Evolutionary conservation across 169 alveolate species (phyloP).

Genomic region (Cyclospora cayetanensis): DNA sequence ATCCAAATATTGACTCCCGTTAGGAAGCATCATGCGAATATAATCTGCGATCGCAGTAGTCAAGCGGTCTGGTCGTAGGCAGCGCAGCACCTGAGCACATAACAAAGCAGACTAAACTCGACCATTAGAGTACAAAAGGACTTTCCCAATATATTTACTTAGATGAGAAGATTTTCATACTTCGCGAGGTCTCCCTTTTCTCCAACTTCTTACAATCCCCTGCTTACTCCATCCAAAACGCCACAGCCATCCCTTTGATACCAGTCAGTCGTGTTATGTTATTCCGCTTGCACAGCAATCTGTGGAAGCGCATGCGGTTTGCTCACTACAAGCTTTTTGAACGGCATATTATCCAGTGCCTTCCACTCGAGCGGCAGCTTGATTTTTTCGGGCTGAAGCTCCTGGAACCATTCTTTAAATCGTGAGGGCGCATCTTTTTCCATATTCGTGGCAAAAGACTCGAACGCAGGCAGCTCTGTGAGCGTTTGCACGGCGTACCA

Average conservation of each 20-base stretch:
- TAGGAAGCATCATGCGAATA: constrained; percentile 92
- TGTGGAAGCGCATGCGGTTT: too few species aligned
- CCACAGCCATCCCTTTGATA: too few species aligned
- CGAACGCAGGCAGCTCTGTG: constrained; percentile 93
- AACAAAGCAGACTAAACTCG: too few species aligned
- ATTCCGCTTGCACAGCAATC: too few species aligned
- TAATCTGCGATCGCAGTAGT: constrained; percentile 92
- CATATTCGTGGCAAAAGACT: constrained; percentile 89
- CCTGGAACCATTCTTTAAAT: constrained; percentile 97
- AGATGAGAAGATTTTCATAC: too few species aligned
- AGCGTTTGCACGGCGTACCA: constrained; percentile 93
- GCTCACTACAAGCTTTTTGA: constrained; percentile 90
- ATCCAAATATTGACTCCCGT: constrained; percentile 92
- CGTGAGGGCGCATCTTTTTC: constrained; percentile 96
- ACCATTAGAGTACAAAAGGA: too few species aligned
- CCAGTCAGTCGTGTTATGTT: too few species aligned
- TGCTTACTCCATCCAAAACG: too few species aligned
- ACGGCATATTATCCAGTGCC: constrained; percentile 91
- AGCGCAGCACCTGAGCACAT: constrained; percentile 85
- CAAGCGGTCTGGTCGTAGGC: constrained; percentile 95
- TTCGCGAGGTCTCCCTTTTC: too few species aligned
- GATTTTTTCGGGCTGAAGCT: constrained; percentile 94
- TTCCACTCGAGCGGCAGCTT: constrained; percentile 97
- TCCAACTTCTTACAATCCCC: too few species aligned
- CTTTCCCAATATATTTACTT: too few species aligned